A percentile compares a stretch with the other conserved stretches of the same genome.
phyloP scores from a whole-genome alignment of 2,329 filamentous ascomycete species.

The Stachybotrys echinatus region DNA sequence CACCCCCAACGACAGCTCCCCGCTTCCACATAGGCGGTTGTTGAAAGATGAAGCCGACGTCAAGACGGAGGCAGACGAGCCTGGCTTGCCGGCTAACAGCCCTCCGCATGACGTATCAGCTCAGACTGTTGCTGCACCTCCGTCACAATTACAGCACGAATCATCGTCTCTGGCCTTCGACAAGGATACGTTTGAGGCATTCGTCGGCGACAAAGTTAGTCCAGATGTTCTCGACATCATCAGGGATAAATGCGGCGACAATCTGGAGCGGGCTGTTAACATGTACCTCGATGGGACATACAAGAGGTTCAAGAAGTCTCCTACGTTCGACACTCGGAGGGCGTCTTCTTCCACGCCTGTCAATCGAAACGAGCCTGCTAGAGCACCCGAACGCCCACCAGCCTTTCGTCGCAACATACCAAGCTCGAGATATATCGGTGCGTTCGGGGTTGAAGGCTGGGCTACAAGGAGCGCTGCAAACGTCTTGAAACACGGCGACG shows the following conservation, averaged over 20 bases:
- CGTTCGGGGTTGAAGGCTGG: constrained; percentile 90
- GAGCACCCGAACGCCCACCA: constrained; percentile 2
- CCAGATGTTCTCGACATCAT: constrained; percentile 43
- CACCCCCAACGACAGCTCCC: constrained; percentile 15
- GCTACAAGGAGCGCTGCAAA: constrained; percentile 75
- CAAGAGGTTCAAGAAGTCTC: constrained; percentile 38
- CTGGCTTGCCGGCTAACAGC: constrained; percentile 12
- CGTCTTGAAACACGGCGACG: constrained; percentile 74
- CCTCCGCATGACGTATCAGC: background rate
- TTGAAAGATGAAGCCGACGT: constrained; percentile 5
- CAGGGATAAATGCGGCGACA: constrained; percentile 47
- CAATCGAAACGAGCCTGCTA: background rate
- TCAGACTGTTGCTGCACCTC: constrained; percentile 5
- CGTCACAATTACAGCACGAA: constrained; percentile 11
- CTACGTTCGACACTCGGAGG: constrained; percentile 3
- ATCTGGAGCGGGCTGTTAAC: constrained; percentile 59
- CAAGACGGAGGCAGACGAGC: constrained; percentile 19
- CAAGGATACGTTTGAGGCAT: constrained; percentile 49
- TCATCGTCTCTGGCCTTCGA: constrained; percentile 42
- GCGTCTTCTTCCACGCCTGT: constrained; percentile 4
- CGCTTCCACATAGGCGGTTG: constrained; percentile 4
- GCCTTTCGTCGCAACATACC: constrained; percentile 23
- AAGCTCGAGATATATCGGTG: constrained; percentile 70
- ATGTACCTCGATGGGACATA: constrained; percentile 69
- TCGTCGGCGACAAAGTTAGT: constrained; percentile 53